A percentile compares a stretch with the other conserved stretches of the same genome.
phyloP scores from a whole-genome alignment of 495 filamentous ascomycete genomes.

The Lepidopterella palustris region DNA sequence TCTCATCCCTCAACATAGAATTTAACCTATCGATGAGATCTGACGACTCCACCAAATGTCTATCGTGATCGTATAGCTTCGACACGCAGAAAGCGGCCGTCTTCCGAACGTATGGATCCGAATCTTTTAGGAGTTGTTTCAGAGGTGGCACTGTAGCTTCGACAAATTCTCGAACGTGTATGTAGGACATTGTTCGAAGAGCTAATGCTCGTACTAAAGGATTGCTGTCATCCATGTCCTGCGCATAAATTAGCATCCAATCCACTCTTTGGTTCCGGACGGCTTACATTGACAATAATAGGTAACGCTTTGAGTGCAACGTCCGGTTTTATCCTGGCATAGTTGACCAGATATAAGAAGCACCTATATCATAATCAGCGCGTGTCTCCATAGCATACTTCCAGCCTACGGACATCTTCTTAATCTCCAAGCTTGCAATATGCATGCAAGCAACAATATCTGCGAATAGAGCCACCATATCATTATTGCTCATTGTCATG shows the following conservation, averaged over 20 bases:
- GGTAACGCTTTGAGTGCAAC: slow-evolving; percentile 90
- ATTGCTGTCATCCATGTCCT: slow-evolving; percentile 94
- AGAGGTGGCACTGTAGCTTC: slow-evolving; percentile 80
- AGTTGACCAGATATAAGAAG: slow-evolving; percentile 96
- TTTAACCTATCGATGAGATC: slow-evolving; percentile 93
- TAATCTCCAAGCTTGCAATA: slow-evolving; percentile 90
- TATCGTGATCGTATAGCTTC: slow-evolving; percentile 96
- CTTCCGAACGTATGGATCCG: slow-evolving; percentile 95
- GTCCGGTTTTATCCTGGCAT: slow-evolving; percentile 89
- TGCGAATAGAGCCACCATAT: slow-evolving; percentile 96
- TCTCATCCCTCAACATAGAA: slow-evolving; percentile 83
- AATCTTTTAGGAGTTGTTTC: slow-evolving; percentile 75
- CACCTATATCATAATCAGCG: slow-evolving; percentile 54
- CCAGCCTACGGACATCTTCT: slow-evolving; percentile 78
- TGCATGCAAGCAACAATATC: slow-evolving; percentile 94
- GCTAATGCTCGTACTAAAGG: slow-evolving; percentile 90
- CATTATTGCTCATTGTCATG: slow-evolving; percentile 99
- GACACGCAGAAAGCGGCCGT: slow-evolving; percentile 95
- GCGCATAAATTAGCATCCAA: slow-evolving; percentile 4
- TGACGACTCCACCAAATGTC: slow-evolving; percentile 77
- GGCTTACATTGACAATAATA: slow-evolving; percentile 67
- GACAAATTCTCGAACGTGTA: slow-evolving; percentile 95
- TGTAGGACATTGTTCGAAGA: slow-evolving; percentile 91
- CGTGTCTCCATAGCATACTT: not conserved
- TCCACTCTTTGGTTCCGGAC: not conserved